Evolutionary conservation across 768 basidiomycete species (phyloP), one percentile per base, ranked within the genome.

Genomic region (Auriscalpium orientale): DNA sequence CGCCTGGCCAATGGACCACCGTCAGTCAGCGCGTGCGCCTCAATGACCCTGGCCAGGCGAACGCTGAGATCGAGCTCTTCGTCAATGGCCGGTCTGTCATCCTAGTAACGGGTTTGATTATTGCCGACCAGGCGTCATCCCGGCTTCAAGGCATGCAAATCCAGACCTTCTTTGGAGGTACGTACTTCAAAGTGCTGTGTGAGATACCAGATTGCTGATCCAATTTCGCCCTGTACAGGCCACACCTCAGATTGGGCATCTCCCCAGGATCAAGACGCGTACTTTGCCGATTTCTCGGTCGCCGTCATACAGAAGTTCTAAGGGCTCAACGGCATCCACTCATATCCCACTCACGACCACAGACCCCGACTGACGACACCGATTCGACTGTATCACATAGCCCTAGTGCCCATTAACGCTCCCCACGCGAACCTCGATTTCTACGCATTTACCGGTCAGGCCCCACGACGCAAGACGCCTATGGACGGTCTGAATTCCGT

Each of bases 111-210:
- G 82, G 81, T n/a, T 71, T 90, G 22, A 74, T 80, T 56, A 70
- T 89, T 34, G 49, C 49, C 15, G 46, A n/a, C 18, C 72, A 71
- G 55, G 67, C 65, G 28, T 68, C 70, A 1, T 80, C 81, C 45
- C 75, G 73, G 58, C 78, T 89, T 64, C 76, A 80, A 34, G 87
- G 88, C 20, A 79, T 87, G 55, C 81, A 82, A 67, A 79, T 84
- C 76, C 83, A 89, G 71, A 85, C 86, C n/a, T 89, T 89, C 79
- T 89, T 90, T 61, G 86, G 86, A 49, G 84, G 82, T 79, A 64
- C 57, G 73, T 70, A 56, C 34, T 56, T 45, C 20, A 33, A 66
- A 53, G 64, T 63, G 47, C 48, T 22, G 36, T 56, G n/a, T 55
- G 46, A 53, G 43, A 34, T 20, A 49, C 48, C 13, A 40, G 18